A percentile compares a stretch with the other conserved stretches of the same genome.
phyloP scores from a whole-genome alignment of 2,329 filamentous ascomycete species.

The Aspergillus pseudotamarii region DNA sequence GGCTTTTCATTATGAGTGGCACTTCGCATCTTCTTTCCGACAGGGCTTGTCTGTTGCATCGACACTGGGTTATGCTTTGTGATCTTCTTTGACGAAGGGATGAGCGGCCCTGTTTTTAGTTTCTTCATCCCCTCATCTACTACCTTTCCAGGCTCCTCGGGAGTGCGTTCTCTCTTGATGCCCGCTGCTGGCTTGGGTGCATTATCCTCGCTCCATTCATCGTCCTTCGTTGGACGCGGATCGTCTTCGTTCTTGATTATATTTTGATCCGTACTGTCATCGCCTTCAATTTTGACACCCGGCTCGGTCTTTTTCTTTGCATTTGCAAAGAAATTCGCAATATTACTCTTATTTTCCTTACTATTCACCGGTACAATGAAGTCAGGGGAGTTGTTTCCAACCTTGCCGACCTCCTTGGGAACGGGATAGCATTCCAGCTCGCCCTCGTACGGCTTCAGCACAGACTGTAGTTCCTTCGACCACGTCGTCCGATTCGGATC shows the following conservation, averaged over 20 bases:
- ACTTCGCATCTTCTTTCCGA: slow-evolving; percentile 54
- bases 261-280: not conserved
- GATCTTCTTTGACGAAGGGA: slow-evolving; percentile 43
- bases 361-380: slow-evolving; percentile 84
- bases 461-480: slow-evolving; percentile 73
- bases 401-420: slow-evolving; percentile 86
- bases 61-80: slow-evolving; percentile 19
- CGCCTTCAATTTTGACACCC: slow-evolving; percentile 27
- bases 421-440: slow-evolving; percentile 86
- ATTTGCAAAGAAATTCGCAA: slow-evolving; percentile 87
- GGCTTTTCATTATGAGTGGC: slow-evolving; percentile 59
- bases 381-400: slow-evolving; percentile 82
- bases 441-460: slow-evolving; percentile 78
- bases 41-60: slow-evolving; percentile 27
- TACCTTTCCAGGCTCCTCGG: slow-evolving; percentile 30
- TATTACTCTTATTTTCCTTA: slow-evolving; percentile 87
- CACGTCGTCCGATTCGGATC: slow-evolving; percentile 73
- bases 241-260: slow-evolving; percentile 17
- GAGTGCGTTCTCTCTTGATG: slow-evolving; percentile 53
- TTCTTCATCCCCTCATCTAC: slow-evolving; percentile 26
- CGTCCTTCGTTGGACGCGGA: slow-evolving; percentile 45
- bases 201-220: slow-evolving; percentile 54
- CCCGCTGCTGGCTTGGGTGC: slow-evolving; percentile 51
- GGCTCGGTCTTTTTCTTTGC: slow-evolving; percentile 38
- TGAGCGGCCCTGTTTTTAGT: slow-evolving; percentile 22